A percentile compares a stretch with the other conserved stretches of the same genome.
These are phyloP conservation scores for Cutaneotrichosporon sp. DNA, from an alignment of 1,284 basidiomycete species.

Conservation along the genomic window DNA sequence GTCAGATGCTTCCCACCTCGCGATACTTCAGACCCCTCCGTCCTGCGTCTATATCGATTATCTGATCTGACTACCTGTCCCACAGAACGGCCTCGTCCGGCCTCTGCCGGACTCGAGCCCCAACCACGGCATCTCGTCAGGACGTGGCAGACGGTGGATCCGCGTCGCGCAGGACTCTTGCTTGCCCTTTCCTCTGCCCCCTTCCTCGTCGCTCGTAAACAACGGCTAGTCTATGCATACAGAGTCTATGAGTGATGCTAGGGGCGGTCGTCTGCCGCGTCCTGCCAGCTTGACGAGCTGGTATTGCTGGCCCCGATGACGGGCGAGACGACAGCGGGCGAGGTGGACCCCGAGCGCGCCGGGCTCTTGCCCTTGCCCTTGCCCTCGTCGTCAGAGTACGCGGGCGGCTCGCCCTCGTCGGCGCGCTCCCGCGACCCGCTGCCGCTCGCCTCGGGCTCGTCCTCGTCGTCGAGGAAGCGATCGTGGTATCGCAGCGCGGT, in stretches of 20 bases:
- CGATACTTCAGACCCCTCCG: too few relatives aligned
- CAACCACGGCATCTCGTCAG: too few relatives aligned
- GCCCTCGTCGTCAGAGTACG: slow-evolving; percentile 32
- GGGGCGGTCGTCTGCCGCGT: slow-evolving; percentile 42
- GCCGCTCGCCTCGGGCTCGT: slow-evolving; percentile 17
- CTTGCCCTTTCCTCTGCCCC: too few relatives aligned
- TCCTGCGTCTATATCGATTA: too few relatives aligned
- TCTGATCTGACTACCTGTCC: too few relatives aligned
- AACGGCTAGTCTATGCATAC: slow-evolving; percentile 11
- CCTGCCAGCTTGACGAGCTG: slow-evolving; percentile 46
- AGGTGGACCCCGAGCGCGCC: neutral
- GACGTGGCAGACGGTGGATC: too few relatives aligned
- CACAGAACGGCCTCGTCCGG: too few relatives aligned
- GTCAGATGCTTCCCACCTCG: too few relatives aligned
- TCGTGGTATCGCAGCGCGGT: slow-evolving; percentile 51
- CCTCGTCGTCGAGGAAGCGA: slow-evolving; percentile 51
- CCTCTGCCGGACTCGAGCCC: too few relatives aligned
- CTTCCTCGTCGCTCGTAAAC: too few relatives aligned
- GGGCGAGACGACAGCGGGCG: neutral
- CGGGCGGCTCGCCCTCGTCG: slow-evolving; percentile 16
- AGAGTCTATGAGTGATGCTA: neutral
- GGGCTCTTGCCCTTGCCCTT: slow-evolving; percentile 8
- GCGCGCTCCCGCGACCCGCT: too few relatives aligned
- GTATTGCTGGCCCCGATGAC: slow-evolving; percentile 23
- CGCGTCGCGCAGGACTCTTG: too few relatives aligned